Conservation (phyloP, 2,329 filamentous ascomycete genomes). For the Xylaria hypoxylon region DNA sequence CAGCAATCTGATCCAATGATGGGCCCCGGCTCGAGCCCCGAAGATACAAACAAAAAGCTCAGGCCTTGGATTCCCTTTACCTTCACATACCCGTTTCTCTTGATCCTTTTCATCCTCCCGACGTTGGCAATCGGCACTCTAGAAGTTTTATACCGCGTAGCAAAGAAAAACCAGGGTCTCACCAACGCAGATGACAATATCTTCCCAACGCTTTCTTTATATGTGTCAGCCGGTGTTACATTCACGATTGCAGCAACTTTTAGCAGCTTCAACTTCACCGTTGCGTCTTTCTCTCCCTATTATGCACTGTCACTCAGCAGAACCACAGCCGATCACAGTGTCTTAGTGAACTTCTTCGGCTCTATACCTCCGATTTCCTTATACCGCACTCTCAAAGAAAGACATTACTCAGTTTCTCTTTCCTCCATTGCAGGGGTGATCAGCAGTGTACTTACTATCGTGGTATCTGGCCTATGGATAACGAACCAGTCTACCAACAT, state of each 20-base stretch:
- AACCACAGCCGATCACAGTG: not conserved
- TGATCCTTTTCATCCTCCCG: not conserved
- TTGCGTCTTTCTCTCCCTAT: constrained; percentile 11
- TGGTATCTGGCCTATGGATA: constrained; percentile 14
- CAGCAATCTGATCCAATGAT: not conserved
- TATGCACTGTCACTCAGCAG: not conserved
- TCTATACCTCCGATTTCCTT: not conserved
- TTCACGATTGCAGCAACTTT: constrained; percentile 8
- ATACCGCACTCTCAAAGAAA: not conserved
- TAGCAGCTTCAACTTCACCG: constrained; percentile 8
- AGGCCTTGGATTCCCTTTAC: constrained; percentile 3
- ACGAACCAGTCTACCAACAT: not conserved
- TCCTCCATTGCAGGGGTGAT: not conserved
- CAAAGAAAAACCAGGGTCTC: constrained; percentile 7
- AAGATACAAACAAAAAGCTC: not conserved
- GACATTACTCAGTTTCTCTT: not conserved
- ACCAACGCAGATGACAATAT: not conserved
- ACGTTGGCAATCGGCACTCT: constrained; percentile 8
- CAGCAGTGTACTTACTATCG: constrained; percentile 4
- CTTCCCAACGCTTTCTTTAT: not conserved
- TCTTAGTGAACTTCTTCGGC: not conserved
- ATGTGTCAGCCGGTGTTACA: not conserved
- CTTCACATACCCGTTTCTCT: constrained; percentile 7
- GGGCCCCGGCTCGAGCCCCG: too few relatives aligned
- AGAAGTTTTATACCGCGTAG: constrained; percentile 7